Base-by-base conservation (phyloP, 352 stramenopile species). In the Globisporangium spinosum region DNA sequence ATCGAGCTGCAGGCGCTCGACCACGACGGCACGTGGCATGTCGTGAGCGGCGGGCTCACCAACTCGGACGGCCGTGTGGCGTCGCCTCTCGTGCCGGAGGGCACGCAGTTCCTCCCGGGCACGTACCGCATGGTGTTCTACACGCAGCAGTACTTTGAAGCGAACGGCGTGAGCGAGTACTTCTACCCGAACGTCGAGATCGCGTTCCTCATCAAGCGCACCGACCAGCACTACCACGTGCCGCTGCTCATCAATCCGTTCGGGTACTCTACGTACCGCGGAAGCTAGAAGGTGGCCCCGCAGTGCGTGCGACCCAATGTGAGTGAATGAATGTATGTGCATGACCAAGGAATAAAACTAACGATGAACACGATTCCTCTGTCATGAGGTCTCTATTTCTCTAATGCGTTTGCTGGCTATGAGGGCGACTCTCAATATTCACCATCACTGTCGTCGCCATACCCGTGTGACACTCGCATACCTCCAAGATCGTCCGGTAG, bases 161-260 rank as follows among this genome's bases (percentile, higher is more conserved):
- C 74, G n/a, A 78, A 71, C 17, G 83, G 80, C 9, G 71, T 89
- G 58, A 68, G 59, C 57, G 83, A 93, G 62, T 95, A 80, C 68
- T 97, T 97, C 71, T 97, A 97, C 76, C 89, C 89, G 23, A 73
- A 92, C 68, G 89, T 96, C 57, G 76, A 76, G 27, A 89, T 97
- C 70, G 72, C 76, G 23, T 97, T 97, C 65, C 34, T 87, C 20
- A 79, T 97, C 47, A 83, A 85, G 47, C 75, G 94, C 65, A 75
- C 77, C 10, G 75, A 71, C 3, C 77, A 93, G 70, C 90, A 97
- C 69, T 97, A 91, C 71, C 90, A 97, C 70, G 87, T 97, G 60
- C 90, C 90, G 58, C 77, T 97, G 62, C 84, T 97, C 23, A 81
- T 97, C 69, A 96, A 90, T 64, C 90, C 90, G 12, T 97, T 95